A percentile compares a stretch with the other conserved stretches of the same genome.
Conservation (phyloP, 495 filamentous ascomycete genomes). For the Xylaria curta region DNA sequence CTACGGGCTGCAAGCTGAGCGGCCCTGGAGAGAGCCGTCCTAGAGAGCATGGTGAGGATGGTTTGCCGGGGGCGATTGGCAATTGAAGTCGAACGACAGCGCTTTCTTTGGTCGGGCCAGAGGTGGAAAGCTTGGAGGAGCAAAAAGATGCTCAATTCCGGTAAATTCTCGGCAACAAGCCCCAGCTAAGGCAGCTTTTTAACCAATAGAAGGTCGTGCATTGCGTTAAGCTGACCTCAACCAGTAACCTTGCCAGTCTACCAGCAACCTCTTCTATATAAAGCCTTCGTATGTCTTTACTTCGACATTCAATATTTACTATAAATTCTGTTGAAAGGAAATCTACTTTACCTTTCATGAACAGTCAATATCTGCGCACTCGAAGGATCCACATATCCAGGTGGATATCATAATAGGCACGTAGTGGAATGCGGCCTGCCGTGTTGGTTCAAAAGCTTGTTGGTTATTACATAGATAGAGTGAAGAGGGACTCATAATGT, state of each 20-base stretch:
- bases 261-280: neutral
- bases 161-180: slow-evolving; percentile 43
- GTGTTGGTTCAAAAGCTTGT: too few relatives aligned
- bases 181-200: slow-evolving; percentile 14
- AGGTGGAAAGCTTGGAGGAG: slow-evolving; percentile 32
- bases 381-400: too few relatives aligned
- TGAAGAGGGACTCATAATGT: too few relatives aligned
- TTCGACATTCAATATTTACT: neutral
- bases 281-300: too few relatives aligned
- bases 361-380: too few relatives aligned
- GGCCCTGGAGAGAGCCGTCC: slow-evolving; percentile 77
- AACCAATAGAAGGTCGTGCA: slow-evolving; percentile 23
- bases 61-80: slow-evolving; percentile 56
- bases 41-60: slow-evolving; percentile 80
- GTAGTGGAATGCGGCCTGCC: too few relatives aligned
- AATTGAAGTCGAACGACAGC: slow-evolving; percentile 49
- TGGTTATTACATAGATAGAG: too few relatives aligned
- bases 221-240: slow-evolving; percentile 13
- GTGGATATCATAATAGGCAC: too few relatives aligned
- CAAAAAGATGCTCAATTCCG: slow-evolving; percentile 47
- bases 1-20: slow-evolving; percentile 76
- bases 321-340: neutral
- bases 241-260: neutral
- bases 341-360: neutral
- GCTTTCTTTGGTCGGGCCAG: slow-evolving; percentile 34